Percentiles rank a stretch among this genome's conserved stretches.
phyloP scores from a whole-genome alignment of 2,329 filamentous ascomycete genomes.

The Mycosphaerella sp. region DNA sequence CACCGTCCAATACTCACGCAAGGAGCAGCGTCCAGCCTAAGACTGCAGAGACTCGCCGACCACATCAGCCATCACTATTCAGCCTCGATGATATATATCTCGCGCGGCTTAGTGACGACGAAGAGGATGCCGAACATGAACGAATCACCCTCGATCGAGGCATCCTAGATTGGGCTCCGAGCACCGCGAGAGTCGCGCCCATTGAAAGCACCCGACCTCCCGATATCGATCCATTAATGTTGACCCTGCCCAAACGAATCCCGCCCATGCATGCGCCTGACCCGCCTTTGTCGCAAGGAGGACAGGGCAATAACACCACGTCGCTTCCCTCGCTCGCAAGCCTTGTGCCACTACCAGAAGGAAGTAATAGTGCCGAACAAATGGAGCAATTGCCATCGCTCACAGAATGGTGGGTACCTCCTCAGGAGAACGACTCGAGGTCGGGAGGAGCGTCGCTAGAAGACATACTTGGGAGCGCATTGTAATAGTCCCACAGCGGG shows the following conservation, averaged over 20 bases:
- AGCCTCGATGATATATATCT: slow-evolving; percentile 30
- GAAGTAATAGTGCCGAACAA: slow-evolving; percentile 18
- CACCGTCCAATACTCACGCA: neutral
- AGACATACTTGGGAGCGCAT: slow-evolving; percentile 9
- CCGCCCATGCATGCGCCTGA: slow-evolving; percentile 20
- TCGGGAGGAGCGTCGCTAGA: slow-evolving; percentile 5
- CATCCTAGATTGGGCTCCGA: slow-evolving; percentile 32
- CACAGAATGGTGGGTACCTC: slow-evolving; percentile 20
- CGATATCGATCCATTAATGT: slow-evolving; percentile 24
- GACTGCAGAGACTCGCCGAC: neutral
- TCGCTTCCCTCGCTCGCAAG: slow-evolving; percentile 15
- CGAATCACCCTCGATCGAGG: slow-evolving; percentile 32
- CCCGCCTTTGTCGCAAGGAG: neutral
- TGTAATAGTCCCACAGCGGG: neutral
- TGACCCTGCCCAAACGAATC: slow-evolving; percentile 18
- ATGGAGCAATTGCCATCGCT: slow-evolving; percentile 28
- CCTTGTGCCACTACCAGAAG: slow-evolving; percentile 7
- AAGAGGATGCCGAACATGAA: slow-evolving; percentile 22
- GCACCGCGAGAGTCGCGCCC: slow-evolving; percentile 4
- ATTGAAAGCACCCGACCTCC: slow-evolving; percentile 7
- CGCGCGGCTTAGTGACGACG: slow-evolving; percentile 21
- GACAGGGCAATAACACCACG: slow-evolving; percentile 7
- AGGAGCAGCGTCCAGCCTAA: neutral
- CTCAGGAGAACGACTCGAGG: neutral
- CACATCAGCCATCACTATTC: slow-evolving; percentile 19